Evolutionary conservation across 208 protist species (phyloP), one percentile per base, ranked within the genome.

Genomic region (Herpetomonas tarakana): DNA sequence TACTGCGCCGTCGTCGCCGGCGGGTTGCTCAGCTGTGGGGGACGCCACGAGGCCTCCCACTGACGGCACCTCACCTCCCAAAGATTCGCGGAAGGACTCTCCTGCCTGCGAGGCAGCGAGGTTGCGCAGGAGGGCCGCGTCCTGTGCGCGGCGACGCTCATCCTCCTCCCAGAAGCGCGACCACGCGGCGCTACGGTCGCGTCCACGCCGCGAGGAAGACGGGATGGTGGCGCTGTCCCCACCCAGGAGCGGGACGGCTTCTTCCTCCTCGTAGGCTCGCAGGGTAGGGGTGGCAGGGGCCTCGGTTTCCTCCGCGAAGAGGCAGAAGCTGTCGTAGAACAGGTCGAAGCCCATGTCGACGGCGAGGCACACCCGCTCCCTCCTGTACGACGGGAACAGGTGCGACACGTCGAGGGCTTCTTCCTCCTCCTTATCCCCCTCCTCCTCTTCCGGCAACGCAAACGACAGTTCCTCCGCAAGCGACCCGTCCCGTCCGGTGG

Each of bases 291-390:
- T 19, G n/a, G 6, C 7, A 7, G 46, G 46, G 4, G 46, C 46
- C 19, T 26, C 18, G 12, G 6, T 12, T 26, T 52, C 46, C 46
- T 52, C 46, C 22, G 46, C 22, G 21, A 19, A 27, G 46, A 52
- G 46, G n/a, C 46, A 52, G 24, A 52, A 52, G 11, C n/a, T 18
- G 24, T 26, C n/a, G n/a, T 52, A 52, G n/a, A 52, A 52, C 11
- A 52, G 46, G n/a, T 52, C 12, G n/a, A 52, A 52, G 6, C 46
- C 46, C 6, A 52, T 52, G 24, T 52, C 22, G 46, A 7, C n/a
- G 4, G 46, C n/a, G 12, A 52, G n/a, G 24, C 6, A 19, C 7
- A 27, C 18, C 6, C 18, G 46, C 22, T 52, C 19, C 46, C 22
- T 7, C 7, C 19, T 6, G 46, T 52, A 52, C 6, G 46, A 52